Percentiles rank a stretch among this genome's conserved stretches.
Evolutionary conservation across 176 grass and related monocot genomes (phyloP).

Genomic region (Bothriochloa decipiens): DNA sequence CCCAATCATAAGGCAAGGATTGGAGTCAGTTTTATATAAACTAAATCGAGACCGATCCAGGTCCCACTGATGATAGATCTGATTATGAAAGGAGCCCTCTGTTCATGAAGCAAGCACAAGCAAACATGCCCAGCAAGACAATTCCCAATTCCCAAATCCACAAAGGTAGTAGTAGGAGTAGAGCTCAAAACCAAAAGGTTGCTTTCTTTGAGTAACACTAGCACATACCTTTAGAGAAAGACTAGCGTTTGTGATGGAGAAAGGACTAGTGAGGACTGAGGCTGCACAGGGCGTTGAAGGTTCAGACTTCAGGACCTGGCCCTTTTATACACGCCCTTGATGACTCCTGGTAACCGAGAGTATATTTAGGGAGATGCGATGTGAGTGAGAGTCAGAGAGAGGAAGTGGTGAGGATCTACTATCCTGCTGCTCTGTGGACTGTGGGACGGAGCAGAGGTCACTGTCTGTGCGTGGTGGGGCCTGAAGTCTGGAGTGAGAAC

Average conservation of each 20-base stretch:
- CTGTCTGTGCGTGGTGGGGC: background rate
- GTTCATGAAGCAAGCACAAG: background rate
- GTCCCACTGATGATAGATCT: conserved; percentile 30
- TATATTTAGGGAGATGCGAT: background rate
- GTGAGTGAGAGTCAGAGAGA: background rate
- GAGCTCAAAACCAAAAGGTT: conserved; percentile 23
- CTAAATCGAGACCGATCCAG: background rate
- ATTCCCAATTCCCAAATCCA: background rate
- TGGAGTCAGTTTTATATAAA: background rate
- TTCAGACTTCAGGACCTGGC: conserved; percentile 12
- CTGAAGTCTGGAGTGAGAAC: conserved; percentile 25
- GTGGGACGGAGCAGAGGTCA: conserved; percentile 19
- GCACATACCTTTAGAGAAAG: conserved; percentile 48
- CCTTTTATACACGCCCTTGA: conserved; percentile 37
- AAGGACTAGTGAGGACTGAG: background rate
- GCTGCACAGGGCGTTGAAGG: conserved; percentile 13
- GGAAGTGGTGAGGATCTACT: conserved; percentile 33
- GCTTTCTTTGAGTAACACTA: conserved; percentile 11
- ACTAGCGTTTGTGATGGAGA: conserved; percentile 10
- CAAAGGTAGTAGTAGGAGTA: conserved; percentile 38
- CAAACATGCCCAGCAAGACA: background rate
- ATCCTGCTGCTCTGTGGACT: conserved; percentile 12
- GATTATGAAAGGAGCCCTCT: background rate
- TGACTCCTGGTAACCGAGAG: conserved; percentile 31
- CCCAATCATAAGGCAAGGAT: background rate